A percentile compares a stretch with the other conserved stretches of the same genome.
These are phyloP conservation scores for Solanum okadae DNA, from an alignment of 257 asterid genomes.

Conservation along the genomic window DNA sequence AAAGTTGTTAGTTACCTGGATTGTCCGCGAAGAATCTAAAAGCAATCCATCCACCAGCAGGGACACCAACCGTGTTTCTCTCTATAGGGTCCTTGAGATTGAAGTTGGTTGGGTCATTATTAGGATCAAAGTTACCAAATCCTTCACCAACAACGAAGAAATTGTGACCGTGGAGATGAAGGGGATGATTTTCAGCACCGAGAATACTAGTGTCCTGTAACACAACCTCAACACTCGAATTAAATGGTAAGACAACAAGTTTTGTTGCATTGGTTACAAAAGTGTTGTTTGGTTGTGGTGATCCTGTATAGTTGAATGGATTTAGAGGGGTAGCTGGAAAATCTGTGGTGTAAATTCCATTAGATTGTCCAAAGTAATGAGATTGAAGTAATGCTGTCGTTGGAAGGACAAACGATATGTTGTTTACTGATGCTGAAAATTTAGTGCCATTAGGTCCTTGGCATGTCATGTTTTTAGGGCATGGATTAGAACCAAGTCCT, in stretches of 20 bases:
- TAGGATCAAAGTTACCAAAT: constrained; percentile 42
- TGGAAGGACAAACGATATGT: constrained; percentile 49
- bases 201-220: constrained; percentile 62
- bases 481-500: constrained; percentile 59
- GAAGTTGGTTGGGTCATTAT: constrained; percentile 36
- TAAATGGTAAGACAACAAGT: constrained; percentile 35
- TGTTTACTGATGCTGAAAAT: constrained; percentile 50
- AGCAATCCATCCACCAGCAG: constrained; percentile 70
- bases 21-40: constrained; percentile 61
- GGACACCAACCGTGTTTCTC: constrained; percentile 60
- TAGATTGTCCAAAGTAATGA: constrained; percentile 24
- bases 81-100: constrained; percentile 63
- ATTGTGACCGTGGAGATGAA: constrained; percentile 66
- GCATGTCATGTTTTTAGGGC: constrained; percentile 42
- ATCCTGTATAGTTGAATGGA: constrained; percentile 60
- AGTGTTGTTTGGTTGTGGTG: constrained; percentile 59
- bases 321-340: constrained; percentile 39
- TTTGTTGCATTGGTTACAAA: constrained; percentile 38
- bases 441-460: constrained; percentile 65
- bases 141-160: constrained; percentile 67
- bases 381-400: constrained; percentile 48
- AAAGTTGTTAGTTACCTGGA: constrained; percentile 25
- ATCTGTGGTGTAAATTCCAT: constrained; percentile 43
- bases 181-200: constrained; percentile 73
- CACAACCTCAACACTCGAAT: constrained; percentile 52